phyloP scores from a whole-genome alignment of 2,329 filamentous ascomycete genomes.

The Curvularia verruculosa region DNA sequence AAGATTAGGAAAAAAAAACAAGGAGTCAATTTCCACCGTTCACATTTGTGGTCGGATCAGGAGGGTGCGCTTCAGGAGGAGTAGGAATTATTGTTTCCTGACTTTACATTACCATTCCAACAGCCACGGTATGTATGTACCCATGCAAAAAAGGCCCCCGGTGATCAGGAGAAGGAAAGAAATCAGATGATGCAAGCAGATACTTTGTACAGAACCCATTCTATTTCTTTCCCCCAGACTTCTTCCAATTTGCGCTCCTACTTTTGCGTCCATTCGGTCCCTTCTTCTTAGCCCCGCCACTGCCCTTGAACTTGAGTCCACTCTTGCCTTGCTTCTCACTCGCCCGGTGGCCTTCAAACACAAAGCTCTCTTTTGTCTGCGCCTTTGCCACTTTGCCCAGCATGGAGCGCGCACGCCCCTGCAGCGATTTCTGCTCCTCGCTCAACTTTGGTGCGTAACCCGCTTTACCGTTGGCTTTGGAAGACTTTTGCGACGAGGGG shows the following conservation, averaged over 20 bases:
- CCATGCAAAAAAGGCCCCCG: neutral
- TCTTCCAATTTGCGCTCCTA: constrained; percentile 55
- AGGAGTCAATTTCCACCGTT: neutral
- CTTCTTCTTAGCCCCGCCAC: constrained; percentile 49
- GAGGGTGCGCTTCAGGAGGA: neutral
- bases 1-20: neutral
- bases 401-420: constrained; percentile 76
- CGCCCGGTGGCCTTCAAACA: constrained; percentile 83
- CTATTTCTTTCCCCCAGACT: constrained; percentile 42
- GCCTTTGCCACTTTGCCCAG: constrained; percentile 72
- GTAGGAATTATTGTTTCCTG: neutral
- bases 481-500: constrained; percentile 32
- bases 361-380: constrained; percentile 70
- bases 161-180: neutral
- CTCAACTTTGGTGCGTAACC: constrained; percentile 74
- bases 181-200: neutral
- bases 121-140: neutral
- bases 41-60: neutral
- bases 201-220: neutral
- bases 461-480: constrained; percentile 42
- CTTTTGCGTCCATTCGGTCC: constrained; percentile 53
- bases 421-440: constrained; percentile 70
- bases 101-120: neutral
- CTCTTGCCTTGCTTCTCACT: constrained; percentile 69
- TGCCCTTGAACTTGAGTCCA: constrained; percentile 63